These are phyloP conservation scores for Volutella citrinella DNA, from an alignment of 2,329 filamentous ascomycete species.

Conservation along the genomic window DNA sequence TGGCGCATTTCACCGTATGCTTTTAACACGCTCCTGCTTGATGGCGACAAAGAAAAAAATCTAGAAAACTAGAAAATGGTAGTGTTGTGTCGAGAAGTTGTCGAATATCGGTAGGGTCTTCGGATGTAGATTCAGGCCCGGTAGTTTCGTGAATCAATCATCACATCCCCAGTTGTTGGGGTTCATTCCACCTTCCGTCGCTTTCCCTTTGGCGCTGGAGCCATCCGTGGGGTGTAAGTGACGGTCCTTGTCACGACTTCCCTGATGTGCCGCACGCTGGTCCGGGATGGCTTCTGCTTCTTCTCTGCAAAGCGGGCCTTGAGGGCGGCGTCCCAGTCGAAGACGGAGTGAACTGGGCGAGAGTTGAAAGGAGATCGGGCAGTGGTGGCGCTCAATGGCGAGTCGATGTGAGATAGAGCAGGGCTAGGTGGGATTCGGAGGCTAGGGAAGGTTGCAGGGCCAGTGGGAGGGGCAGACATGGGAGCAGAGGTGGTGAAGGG, in stretches of 20 bases:
- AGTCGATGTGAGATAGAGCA: conserved; percentile 62
- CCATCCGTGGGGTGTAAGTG: conserved; percentile 83
- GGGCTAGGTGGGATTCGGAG: conserved; percentile 78
- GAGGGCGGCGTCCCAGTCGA: conserved; percentile 73
- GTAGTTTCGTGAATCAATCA: no score
- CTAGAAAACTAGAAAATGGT: conserved; percentile 26
- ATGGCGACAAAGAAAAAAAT: conserved; percentile 10
- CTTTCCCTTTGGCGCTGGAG: conserved; percentile 89
- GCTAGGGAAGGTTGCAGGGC: conserved; percentile 60
- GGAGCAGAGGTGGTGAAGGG: conserved; percentile 49
- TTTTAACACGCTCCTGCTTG: conserved; percentile 11
- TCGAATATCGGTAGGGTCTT: conserved; percentile 10
- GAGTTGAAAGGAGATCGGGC: conserved; percentile 73
- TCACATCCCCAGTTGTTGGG: no score
- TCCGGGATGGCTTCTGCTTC: conserved; percentile 55
- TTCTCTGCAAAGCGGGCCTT: conserved; percentile 64
- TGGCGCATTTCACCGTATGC: conserved; percentile 7
- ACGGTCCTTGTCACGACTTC: conserved; percentile 94
- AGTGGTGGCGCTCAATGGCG: conserved; percentile 62
- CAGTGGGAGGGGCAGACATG: conserved; percentile 59
- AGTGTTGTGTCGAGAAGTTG: conserved; percentile 23
- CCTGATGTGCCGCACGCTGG: conserved; percentile 68
- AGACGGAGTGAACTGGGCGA: conserved; percentile 63
- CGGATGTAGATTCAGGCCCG: no score
- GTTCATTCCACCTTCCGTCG: conserved; percentile 66